These are phyloP conservation scores for Monosporozyma solicola DNA, from an alignment of 805 yeast species.

Conservation along the genomic window DNA sequence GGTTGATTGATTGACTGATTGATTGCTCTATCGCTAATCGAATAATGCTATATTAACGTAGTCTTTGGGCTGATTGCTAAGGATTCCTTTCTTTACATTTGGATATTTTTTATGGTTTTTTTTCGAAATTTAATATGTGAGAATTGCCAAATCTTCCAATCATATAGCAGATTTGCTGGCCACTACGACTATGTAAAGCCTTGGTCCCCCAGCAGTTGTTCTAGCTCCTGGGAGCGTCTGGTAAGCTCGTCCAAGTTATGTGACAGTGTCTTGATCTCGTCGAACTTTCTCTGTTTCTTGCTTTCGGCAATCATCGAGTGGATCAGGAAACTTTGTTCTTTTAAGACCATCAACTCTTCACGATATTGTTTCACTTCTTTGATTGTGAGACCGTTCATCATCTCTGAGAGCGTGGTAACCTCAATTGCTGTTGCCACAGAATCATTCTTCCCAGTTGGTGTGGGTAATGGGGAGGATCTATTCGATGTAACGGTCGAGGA, in stretches of 20 bases:
- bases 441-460: background rate
- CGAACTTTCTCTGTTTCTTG: conserved; percentile 63
- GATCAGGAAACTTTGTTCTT: conserved; percentile 73
- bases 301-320: conserved; percentile 53
- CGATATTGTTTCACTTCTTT: conserved; percentile 50
- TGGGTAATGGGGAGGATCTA: background rate
- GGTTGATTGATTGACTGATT: background rate
- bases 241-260: conserved; percentile 50
- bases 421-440: background rate
- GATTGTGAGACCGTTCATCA: conserved; percentile 33
- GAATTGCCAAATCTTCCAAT: background rate
- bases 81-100: background rate
- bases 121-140: background rate
- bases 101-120: background rate
- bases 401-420: conserved; percentile 11
- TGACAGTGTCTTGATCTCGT: conserved; percentile 57
- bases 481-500: background rate
- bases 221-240: conserved; percentile 38
- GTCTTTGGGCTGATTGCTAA: background rate
- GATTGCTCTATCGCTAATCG: background rate
- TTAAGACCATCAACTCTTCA: conserved; percentile 76
- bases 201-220: conserved; percentile 48
- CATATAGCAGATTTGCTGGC: background rate
- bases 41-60: too few species aligned
- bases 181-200: conserved; percentile 22